Percentiles rank a stretch among this genome's conserved stretches.
phyloP scores from a whole-genome alignment of 2,329 filamentous ascomycete species.

The Massarina eburnea region DNA sequence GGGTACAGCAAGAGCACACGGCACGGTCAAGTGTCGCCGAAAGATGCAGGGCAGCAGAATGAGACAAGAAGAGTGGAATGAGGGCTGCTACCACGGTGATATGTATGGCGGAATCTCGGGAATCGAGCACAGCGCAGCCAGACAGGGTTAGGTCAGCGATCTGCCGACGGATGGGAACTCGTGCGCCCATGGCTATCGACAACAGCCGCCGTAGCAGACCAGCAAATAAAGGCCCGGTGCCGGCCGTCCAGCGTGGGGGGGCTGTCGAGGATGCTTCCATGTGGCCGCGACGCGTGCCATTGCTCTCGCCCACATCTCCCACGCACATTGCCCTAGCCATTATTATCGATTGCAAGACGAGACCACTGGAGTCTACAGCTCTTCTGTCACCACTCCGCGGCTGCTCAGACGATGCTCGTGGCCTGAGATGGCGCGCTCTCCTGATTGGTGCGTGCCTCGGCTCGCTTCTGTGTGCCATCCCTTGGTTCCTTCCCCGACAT shows the following conservation, averaged over 20 bases:
- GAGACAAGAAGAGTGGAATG: neutral
- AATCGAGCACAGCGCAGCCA: conserved; percentile 6
- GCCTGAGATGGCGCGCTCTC: neutral
- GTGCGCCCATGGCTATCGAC: neutral
- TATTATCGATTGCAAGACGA: too few relatives aligned
- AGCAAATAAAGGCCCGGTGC: neutral
- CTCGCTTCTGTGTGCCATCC: conserved; percentile 16
- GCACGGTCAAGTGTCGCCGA: too few relatives aligned
- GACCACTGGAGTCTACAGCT: neutral
- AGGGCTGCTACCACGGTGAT: neutral
- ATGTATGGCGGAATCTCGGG: neutral
- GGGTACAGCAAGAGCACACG: neutral
- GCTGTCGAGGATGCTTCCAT: neutral
- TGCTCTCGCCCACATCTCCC: too few relatives aligned
- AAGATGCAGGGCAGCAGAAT: neutral
- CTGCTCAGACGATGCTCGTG: neutral
- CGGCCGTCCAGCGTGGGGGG: neutral
- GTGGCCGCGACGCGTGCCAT: too few relatives aligned
- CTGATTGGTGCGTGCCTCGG: conserved; percentile 1
- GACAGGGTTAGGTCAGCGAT: conserved; percentile 11
- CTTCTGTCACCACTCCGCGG: neutral
- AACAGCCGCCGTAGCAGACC: neutral
- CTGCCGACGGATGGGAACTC: conserved; percentile 1
- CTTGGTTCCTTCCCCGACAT: too few relatives aligned
- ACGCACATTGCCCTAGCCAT: too few relatives aligned